These are phyloP conservation scores for Arthroderma uncinatum DNA, from an alignment of 2,329 filamentous ascomycete genomes.

Conservation along the genomic window DNA sequence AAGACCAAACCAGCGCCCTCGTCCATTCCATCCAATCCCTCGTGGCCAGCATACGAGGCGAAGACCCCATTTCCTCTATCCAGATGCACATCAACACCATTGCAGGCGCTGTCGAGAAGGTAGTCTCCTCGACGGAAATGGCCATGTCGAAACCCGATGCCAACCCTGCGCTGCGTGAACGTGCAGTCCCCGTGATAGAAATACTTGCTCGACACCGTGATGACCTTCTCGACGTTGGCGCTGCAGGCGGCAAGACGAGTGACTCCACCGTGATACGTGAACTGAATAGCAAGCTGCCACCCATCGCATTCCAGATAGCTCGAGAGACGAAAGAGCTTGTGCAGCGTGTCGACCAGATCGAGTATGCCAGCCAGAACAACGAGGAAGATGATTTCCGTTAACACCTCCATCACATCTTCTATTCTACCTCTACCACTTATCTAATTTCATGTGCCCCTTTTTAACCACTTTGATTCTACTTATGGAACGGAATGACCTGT, in stretches of 20 bases:
- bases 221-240: constrained; percentile 52
- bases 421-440: neutral
- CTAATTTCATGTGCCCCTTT: neutral
- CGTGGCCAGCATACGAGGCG: constrained; percentile 58
- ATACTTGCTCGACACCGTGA: constrained; percentile 51
- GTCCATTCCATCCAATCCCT: constrained; percentile 74
- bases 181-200: constrained; percentile 31
- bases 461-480: constrained; percentile 1
- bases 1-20: constrained; percentile 68
- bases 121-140: constrained; percentile 54
- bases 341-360: constrained; percentile 35
- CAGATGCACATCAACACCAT: constrained; percentile 61
- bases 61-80: constrained; percentile 53
- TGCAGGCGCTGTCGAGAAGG: constrained; percentile 56
- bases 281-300: constrained; percentile 62
- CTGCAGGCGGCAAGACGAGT: constrained; percentile 46
- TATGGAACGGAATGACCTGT: neutral
- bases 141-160: constrained; percentile 40
- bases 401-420: neutral
- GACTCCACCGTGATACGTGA: constrained; percentile 40
- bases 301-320: constrained; percentile 77
- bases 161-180: constrained; percentile 40
- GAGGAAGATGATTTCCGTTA: constrained; percentile 34
- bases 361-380: constrained; percentile 21
- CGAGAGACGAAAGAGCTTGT: constrained; percentile 68